Percentiles rank a stretch among this genome's conserved stretches.
Evolutionary conservation across 2,329 filamentous ascomycete species (phyloP).

Genomic region (Arthroderma sp.): DNA sequence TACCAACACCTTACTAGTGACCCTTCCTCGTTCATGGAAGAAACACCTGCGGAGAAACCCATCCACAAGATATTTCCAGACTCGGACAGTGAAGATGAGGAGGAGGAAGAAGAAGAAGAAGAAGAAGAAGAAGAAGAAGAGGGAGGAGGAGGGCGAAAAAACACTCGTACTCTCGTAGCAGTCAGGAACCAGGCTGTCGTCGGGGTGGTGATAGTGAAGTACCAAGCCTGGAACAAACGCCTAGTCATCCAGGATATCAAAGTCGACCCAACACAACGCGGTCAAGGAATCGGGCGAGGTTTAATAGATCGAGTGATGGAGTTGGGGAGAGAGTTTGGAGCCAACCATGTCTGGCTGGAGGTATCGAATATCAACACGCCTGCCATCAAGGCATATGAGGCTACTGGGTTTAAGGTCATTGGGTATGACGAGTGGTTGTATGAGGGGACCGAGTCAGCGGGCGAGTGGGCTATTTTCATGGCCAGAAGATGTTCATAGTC

Average conservation of each 20-base stretch:
- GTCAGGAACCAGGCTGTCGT: neutral
- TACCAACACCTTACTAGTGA: neutral
- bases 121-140: neutral
- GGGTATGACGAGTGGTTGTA: slow-evolving; percentile 4
- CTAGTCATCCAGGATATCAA: slow-evolving; percentile 3
- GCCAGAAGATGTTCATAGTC: neutral
- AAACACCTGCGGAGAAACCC: neutral
- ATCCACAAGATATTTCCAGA: slow-evolving; percentile 2
- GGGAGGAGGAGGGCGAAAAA: neutral
- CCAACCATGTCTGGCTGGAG: slow-evolving; percentile 6
- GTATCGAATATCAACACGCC: slow-evolving; percentile 6
- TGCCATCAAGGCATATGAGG: slow-evolving; percentile 4
- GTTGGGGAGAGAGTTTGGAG: slow-evolving; percentile 1
- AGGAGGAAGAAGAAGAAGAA: neutral
- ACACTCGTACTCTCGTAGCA: slow-evolving; percentile 1
- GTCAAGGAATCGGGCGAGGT: slow-evolving; percentile 1
- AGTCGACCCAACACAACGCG: neutral
- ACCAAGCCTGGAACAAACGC: slow-evolving; percentile 6
- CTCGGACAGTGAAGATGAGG: neutral
- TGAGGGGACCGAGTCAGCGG: neutral
- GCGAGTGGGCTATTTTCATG: slow-evolving; percentile 5
- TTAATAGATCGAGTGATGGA: slow-evolving; percentile 1
- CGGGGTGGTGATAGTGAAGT: neutral
- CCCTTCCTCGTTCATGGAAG: neutral
- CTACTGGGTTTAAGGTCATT: slow-evolving; percentile 5